Base-by-base conservation (phyloP, 192 early-diverging fungal genomes). In the Spizellomyces punctatus region DNA sequence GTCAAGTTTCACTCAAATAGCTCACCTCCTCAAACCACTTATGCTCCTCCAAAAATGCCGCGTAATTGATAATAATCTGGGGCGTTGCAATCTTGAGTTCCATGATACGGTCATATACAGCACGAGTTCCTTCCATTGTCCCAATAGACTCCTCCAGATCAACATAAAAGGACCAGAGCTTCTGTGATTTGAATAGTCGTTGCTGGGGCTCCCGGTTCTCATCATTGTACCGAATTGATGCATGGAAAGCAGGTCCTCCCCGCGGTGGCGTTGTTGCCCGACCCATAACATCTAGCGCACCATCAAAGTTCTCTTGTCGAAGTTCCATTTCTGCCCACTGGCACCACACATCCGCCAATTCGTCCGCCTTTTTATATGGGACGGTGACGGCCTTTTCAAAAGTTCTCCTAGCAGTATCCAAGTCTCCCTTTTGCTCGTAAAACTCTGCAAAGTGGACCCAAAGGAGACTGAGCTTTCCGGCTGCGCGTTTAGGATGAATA, bases 51-150 rank as follows among this genome's bases (percentile, higher is more conserved):
- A 98, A 82, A 73, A 93, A 96, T 44, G 77, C 82, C 10, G 94
- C 94, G 78, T 93, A 98, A 78, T 99, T 95, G 78, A 97, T 94
- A 47, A 99, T 86, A n/a, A 92, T 90, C 75, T 98, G 95, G 41
- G 95, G 92, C 49, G 92, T 96, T 14, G 96, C 96, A 60, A 99
- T 94, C 59, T 93, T 91, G 45, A 98, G 85, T 57, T 95, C 93
- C 76, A 99, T 75, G 58, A 99, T 93, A 14, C 88, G 86, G 68
- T 99, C 95, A 76, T 99, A 99, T 0, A 93, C 90, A 6, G 86
- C 84, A 27, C 88, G 88, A 3, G 94, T 90, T 27, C 89, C 87
- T 36, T 91, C 95, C 0, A 93, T 75, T 0, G 92, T 86, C 6
- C 93, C 96, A 17, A 93, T 79, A n/a, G 89, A 88, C 70, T 99